A percentile compares a stretch with the other conserved stretches of the same genome.
These are phyloP conservation scores for Zostera marina DNA, from an alignment of 116 monocot genomes.

Conservation along the genomic window DNA sequence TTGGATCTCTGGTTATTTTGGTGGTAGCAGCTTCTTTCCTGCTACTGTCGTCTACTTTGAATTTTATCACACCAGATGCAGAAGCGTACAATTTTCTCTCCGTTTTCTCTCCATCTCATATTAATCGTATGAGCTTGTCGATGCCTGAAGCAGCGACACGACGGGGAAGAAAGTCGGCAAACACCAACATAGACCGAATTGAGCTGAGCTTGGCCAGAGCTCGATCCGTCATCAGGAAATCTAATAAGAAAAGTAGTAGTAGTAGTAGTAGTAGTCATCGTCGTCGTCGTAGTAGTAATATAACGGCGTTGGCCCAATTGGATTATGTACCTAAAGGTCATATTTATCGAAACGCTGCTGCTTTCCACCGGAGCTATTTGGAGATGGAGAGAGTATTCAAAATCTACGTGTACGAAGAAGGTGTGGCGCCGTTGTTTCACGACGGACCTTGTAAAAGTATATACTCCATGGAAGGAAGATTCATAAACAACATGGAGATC, in stretches of 20 bases:
- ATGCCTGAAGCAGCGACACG: not conserved
- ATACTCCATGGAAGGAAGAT: slow-evolving; percentile 76
- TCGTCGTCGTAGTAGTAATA: too few species aligned
- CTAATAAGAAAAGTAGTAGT: slow-evolving; percentile 8
- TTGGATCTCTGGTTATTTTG: not conserved
- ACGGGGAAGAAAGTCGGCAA: too few species aligned
- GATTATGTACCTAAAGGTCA: slow-evolving; percentile 12
- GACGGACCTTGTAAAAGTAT: slow-evolving; percentile 77
- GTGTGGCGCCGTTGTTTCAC: slow-evolving; percentile 78
- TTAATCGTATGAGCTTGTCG: not conserved
- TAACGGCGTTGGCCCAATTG: too few species aligned
- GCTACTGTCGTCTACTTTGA: not conserved
- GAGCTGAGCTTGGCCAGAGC: slow-evolving; percentile 44
- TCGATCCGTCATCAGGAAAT: slow-evolving; percentile 35
- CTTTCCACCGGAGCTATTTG: slow-evolving; percentile 33
- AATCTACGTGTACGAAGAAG: slow-evolving; percentile 77
- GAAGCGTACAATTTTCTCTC: not conserved
- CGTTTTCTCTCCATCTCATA: not conserved
- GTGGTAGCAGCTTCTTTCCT: not conserved
- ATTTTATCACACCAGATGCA: not conserved
- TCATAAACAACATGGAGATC: slow-evolving; percentile 64
- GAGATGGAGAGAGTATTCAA: slow-evolving; percentile 87
- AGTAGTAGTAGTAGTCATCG: too few species aligned
- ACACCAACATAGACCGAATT: slow-evolving; percentile 25
- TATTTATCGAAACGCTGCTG: not conserved